These are phyloP conservation scores for Alternaria alternata DNA, from an alignment of 2,329 filamentous ascomycete genomes.

Conservation along the genomic window DNA sequence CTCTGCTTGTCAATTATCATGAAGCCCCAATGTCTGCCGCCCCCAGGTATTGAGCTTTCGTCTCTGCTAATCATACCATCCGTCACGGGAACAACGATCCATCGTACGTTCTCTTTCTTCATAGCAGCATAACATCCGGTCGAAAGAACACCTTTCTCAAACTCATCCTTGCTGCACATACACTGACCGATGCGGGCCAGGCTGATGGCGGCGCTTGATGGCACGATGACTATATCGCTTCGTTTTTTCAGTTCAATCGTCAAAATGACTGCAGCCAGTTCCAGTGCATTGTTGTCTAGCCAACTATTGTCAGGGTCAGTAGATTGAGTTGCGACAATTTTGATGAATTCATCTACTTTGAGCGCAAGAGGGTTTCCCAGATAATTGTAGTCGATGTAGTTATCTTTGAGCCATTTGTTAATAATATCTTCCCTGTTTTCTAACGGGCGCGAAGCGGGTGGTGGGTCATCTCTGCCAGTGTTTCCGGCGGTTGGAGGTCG, in stretches of 20 bases:
- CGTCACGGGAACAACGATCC: not conserved
- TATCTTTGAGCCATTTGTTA: not conserved
- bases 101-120: not conserved
- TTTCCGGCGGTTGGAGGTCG: not conserved
- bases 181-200: not conserved
- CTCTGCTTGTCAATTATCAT: constrained; percentile 5
- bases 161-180: not conserved
- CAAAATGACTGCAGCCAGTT: not conserved
- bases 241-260: not conserved
- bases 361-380: not conserved
- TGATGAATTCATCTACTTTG: not conserved
- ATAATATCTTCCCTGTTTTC: not conserved
- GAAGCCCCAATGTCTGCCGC: not conserved
- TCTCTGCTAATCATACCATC: not conserved
- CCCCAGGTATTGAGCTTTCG: not conserved
- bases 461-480: not conserved
- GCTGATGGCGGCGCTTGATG: not conserved
- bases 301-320: not conserved
- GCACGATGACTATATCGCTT: not conserved
- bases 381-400: not conserved
- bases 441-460: not conserved
- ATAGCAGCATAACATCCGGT: not conserved
- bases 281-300: not conserved
- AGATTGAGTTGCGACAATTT: not conserved
- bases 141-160: not conserved